Evolutionary conservation across 108 stramenopile genomes (phyloP), one percentile per base, ranked within the genome.

Genomic region (Skeletonema tropicum): DNA sequence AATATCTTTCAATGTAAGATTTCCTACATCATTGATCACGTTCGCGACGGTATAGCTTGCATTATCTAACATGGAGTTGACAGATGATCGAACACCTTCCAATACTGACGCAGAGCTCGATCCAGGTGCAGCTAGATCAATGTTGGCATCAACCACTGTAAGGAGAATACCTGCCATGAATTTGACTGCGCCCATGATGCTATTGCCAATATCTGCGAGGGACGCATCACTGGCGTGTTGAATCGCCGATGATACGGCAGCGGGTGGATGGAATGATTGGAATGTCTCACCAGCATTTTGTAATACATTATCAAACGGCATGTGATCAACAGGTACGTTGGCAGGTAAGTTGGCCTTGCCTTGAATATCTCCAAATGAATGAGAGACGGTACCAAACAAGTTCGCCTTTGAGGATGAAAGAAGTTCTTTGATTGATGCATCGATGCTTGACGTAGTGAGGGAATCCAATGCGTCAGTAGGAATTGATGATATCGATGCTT

Each of bases 1-100:
- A 32, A 79, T 61, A 42, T 79, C 71, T 55, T 66, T 79, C 35
- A 79, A 3, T n/a, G 77, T 46, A 42, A 79, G 52, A 57, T 79
- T 62, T 2, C 77, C 77, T 1, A 79, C 57, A 19, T 26, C 35
- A 6, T 58, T 72, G 1, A 79, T 49, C 15, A 66, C 60, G 21
- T 19, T 46, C 13, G 67, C 41, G 45, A 72, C 77, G 1, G 70
- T 32, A 31, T 64, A 60, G 33, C 64, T 66, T 3, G 77, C 71
- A 71, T 67, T 72, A 8, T 79, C 71, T 3, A 79, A 57, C 15
- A 68, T 35, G 6, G 70, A 52, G 1, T 38, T 31, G 13, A 79
- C 41, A 4, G 77, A 71, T 21, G 65, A 61, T 67, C 68, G 71
- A 31, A 65, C 71, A 39, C 57, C 49, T 45, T 62, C 26, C 6